Evolutionary conservation across 805 yeast species (phyloP), one percentile per base, ranked within the genome.

Genomic region (Teunomyces stri): DNA sequence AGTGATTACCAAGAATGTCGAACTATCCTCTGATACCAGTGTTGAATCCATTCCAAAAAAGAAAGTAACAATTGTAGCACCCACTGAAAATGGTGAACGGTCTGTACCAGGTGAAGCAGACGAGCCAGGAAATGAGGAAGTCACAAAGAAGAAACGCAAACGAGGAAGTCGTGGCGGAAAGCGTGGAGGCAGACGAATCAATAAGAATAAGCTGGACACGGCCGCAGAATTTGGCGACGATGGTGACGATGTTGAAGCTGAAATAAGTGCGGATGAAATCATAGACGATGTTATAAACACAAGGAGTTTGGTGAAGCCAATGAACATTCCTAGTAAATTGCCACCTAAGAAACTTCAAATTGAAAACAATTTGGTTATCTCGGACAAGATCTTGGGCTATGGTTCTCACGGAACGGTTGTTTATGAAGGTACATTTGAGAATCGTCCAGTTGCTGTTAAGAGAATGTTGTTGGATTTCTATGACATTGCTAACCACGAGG

Each of bases 341-440:
- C 57, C 64, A 56, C 52, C 53, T 35, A 64, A 61, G 52, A 68
- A 61, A 49, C 65, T 73, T 16, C 74, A 70, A 48, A 69, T 69
- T 33, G 70, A 77, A 44, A 80, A 75, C 44, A 82, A 78, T 47
- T 65, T 89, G 51, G 70, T 75, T 0, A 79, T 92, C 3, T 80
- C 95, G 0, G 86, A 86, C 51, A 80, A 77, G 25, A 78, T 90
- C n/a, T 68, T 94, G 43, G 99, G 99, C 0, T 89, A 89, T 62
- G 99, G 99, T 1, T 89, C 97, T 0, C 96, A 91, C 56, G 99
- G 99, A 22, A 94, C 99, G 0, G 89, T 92, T 25, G 99, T 94
- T 1, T 89, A 82, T 61, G 82, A 85, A 60, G 99, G 99, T 0
- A 78, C 81, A 4, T 94, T 91, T 68, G 97, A 92, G 60, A 85